Evolutionary conservation across 768 basidiomycete species (phyloP), one percentile per base, ranked within the genome.

Genomic region (Podaxis carcinomalis): DNA sequence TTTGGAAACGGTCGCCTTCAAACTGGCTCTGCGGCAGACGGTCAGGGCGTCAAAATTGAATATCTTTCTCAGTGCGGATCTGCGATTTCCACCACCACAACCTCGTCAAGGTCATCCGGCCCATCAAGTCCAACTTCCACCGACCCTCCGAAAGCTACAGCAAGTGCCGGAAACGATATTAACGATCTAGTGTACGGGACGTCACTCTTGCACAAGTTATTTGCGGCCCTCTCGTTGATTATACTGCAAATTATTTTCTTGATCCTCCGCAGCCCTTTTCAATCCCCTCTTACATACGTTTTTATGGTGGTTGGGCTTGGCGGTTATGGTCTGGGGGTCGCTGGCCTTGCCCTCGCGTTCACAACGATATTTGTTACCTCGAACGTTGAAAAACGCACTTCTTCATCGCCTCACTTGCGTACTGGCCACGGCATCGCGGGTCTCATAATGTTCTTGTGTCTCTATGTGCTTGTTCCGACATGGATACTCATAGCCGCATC

Each of bases 341-440:
- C 75, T 27, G 89, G 88, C 9, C 70, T 92, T 50, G 81, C 76
- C 16, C 75, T 81, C 2, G 79, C 89, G 5, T 90, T 92, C 71
- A 86, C 84, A 1, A 80, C 85, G 44, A 79, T 83, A 56, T 74
- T 74, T 10, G 66, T 72, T 23, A 65, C 72, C 42, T 63, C 66
- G n/a, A 61, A 58, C 27, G 32, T 73, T 5, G 57, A 69, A 46
- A 78, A 73, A 64, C 75, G 77, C 50, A 68, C 74, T 50, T 54
- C 63, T 13, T 68, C 71, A 44, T 63, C 67, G 46, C 53, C 65
- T 14, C 78, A 75, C 62, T 66, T 92, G 49, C 76, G 74, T 61
- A 92, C 91, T 1, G 68, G 71, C 6, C 92, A 93, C 67, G 83
- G 87, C 35, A 77, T 79, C 68, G 85, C 81, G 1, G 88, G 89